These are phyloP conservation scores for Suillus variegatus DNA, from an alignment of 768 basidiomycete species.

Conservation along the genomic window DNA sequence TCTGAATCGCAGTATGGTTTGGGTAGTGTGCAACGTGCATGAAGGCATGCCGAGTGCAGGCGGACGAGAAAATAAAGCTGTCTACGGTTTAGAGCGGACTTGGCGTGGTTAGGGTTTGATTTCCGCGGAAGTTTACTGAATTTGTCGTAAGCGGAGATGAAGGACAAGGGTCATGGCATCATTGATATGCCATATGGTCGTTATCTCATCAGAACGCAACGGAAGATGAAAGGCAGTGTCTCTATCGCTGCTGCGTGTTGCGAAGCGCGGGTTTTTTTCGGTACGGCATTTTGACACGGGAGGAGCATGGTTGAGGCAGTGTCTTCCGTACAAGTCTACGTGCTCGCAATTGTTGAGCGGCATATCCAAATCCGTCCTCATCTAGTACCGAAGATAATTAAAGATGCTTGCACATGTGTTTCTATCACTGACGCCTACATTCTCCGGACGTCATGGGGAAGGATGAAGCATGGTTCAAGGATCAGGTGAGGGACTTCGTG, in stretches of 20 bases:
- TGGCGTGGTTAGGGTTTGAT: not conserved
- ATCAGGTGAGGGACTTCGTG: not conserved
- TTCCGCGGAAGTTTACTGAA: not conserved
- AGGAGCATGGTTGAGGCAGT: not conserved
- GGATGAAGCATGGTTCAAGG: not conserved
- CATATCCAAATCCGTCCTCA: not conserved
- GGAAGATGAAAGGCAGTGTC: not conserved
- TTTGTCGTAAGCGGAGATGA: not conserved
- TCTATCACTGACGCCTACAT: not conserved
- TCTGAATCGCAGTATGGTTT: not conserved
- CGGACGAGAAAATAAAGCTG: not conserved
- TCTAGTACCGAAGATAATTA: not conserved
- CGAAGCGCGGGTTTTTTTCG: not conserved
- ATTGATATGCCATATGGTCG: not conserved
- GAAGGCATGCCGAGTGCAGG: not conserved
- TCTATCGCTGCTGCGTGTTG: not conserved
- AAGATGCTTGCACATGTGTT: not conserved
- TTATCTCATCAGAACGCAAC: not conserved
- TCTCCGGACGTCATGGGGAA: not conserved
- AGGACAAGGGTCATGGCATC: not conserved
- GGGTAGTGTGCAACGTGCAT: not conserved
- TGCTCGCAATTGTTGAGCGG: not conserved
- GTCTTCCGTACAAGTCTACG: not conserved
- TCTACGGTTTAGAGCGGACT: not conserved
- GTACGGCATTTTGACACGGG: not conserved